Percentiles rank a stretch among this genome's conserved stretches.
These are phyloP conservation scores for Prunus yedoensis DNA, from an alignment of 331 rosid genomes.

Conservation along the genomic window DNA sequence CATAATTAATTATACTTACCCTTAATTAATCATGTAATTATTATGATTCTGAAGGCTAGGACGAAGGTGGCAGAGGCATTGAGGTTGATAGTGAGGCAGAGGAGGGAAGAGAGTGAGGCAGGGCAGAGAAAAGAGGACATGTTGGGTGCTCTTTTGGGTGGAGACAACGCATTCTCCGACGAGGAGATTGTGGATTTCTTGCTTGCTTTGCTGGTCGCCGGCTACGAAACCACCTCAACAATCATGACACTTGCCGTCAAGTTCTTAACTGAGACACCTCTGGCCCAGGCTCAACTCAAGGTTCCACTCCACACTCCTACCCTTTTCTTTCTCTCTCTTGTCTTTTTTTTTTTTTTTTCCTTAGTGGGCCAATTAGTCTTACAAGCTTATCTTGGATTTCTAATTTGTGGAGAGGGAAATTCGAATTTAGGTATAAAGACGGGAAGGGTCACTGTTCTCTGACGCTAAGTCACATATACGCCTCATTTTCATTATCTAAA, in stretches of 20 bases:
- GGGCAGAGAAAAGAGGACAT: conserved; percentile 60
- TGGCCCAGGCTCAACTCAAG: conserved; percentile 85
- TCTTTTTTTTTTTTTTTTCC: background rate
- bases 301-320: conserved; percentile 37
- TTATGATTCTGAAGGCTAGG: conserved; percentile 53
- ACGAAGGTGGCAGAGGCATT: conserved; percentile 87
- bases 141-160: conserved; percentile 72
- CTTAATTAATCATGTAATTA: background rate
- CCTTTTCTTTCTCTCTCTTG: background rate
- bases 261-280: conserved; percentile 89
- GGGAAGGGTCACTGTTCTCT: too few relatives aligned
- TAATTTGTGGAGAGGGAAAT: too few relatives aligned
- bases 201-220: conserved; percentile 85
- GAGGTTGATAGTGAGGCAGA: conserved; percentile 55
- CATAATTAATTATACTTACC: too few relatives aligned
- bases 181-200: conserved; percentile 86
- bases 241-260: conserved; percentile 97
- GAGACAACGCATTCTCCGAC: conserved; percentile 70
- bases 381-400: background rate
- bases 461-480: too few relatives aligned
- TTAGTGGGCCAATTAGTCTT: conserved; percentile 8
- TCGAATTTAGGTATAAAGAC: too few relatives aligned
- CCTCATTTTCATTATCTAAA: too few relatives aligned
- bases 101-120: conserved; percentile 52
- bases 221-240: conserved; percentile 94